These are phyloP conservation scores for Neurospora tetrasperma DNA, from an alignment of 495 filamentous ascomycete genomes.

Conservation along the genomic window DNA sequence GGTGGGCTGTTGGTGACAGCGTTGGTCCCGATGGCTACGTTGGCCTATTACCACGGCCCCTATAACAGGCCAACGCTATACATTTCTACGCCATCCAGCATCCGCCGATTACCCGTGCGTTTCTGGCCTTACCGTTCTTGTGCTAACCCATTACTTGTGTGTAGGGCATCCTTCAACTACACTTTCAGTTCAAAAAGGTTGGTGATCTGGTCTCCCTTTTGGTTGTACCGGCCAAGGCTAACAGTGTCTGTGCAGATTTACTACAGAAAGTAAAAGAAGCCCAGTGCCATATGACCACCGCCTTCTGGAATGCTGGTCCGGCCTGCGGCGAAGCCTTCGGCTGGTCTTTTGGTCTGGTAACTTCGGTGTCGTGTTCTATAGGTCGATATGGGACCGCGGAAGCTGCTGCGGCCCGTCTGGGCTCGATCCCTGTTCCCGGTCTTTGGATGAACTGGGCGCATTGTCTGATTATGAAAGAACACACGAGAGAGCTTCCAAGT, in stretches of 20 bases:
- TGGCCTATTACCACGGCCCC: conserved; percentile 4
- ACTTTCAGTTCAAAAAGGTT: conserved; percentile 94
- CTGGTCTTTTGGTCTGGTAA: background rate
- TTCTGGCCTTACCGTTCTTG: background rate
- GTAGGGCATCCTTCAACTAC: conserved; percentile 89
- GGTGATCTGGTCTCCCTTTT: conserved; percentile 3
- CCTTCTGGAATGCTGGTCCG: background rate
- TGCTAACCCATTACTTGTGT: conserved; percentile 13
- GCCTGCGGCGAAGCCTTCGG: background rate
- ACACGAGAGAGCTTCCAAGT: background rate
- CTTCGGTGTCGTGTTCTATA: background rate
- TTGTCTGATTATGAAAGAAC: background rate
- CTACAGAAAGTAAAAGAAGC: conserved; percentile 47
- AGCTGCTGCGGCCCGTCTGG: background rate
- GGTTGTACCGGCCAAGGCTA: conserved; percentile 19
- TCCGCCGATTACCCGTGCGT: conserved; percentile 1
- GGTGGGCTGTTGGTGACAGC: background rate
- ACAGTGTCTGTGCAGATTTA: conserved; percentile 45
- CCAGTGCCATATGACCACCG: background rate
- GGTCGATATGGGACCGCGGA: background rate
- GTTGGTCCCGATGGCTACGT: conserved; percentile 1
- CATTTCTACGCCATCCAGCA: background rate
- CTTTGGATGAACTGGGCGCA: background rate
- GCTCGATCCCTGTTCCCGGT: background rate
- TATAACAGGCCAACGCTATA: background rate